Base-by-base conservation (phyloP, 2,329 filamentous ascomycete genomes). In the Epichloe amarillans region DNA sequence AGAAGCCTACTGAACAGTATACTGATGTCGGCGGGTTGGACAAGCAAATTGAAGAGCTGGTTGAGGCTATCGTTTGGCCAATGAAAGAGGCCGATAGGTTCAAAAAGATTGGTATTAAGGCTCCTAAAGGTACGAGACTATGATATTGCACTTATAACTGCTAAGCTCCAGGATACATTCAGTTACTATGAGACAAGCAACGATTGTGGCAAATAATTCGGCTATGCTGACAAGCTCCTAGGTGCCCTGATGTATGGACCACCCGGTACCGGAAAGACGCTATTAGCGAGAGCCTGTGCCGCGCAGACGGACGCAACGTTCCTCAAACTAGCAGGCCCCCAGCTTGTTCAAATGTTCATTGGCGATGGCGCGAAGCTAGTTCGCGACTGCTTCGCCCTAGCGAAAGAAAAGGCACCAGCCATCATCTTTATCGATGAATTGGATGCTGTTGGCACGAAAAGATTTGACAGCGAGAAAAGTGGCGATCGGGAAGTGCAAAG, bases 101-200 rank as follows among this genome's bases (percentile, higher is more conserved):
- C 75, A 97, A 96, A 97, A 97, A 96, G 79, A 96, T 98, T 63
- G 93, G 93, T 60, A 98, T 98, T 76, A 98, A 98, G 74, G 91
- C 93, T 40, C 93, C 93, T 14, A 98, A 98, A 73, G 93, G 93
- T 96, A 80, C 55, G 39, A 43, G 46, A 47, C 91, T 14, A 33
- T n/a, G 14, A 17, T 15, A 4, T 2, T 48, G 19, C 14, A 8
- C 17, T 17, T 21, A 8, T 15, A 35, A 19, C 10, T 35, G n/a
- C 33, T 14, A 15, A 8, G 3, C n/a, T 30, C 11, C 19, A 26
- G 45, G 36, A 14, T 30, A 14, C 14, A 37, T 38, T 23, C 26
- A 17, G 17, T 48, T 7, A 10, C 39, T 17, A 23, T 19, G 33
- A 12, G 26, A 11, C 30, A 8, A 15, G 38, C 12, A 14, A 10